Percentiles rank a stretch among this genome's conserved stretches.
These are phyloP conservation scores for Arxiozyma telluris DNA, from an alignment of 1,139 yeast genomes.

Conservation along the genomic window DNA sequence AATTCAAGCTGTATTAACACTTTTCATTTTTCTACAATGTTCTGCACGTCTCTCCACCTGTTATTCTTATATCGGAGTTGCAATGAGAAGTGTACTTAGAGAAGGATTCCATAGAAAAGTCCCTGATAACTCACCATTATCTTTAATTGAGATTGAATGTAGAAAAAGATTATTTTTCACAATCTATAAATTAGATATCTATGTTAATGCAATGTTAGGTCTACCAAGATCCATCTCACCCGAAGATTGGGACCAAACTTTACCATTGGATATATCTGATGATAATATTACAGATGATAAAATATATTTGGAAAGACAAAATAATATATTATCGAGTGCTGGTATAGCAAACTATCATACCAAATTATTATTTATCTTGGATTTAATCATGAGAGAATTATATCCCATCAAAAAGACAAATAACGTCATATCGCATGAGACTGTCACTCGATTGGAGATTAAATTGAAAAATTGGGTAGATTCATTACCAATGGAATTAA, in stretches of 20 bases:
- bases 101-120: slow-evolving; percentile 82
- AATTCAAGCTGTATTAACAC: slow-evolving; percentile 61
- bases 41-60: slow-evolving; percentile 86
- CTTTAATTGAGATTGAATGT: slow-evolving; percentile 79
- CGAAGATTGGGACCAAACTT: slow-evolving; percentile 69
- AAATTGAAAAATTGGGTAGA: slow-evolving; percentile 73
- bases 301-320: slow-evolving; percentile 34
- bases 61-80: slow-evolving; percentile 88
- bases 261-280: slow-evolving; percentile 80
- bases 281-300: slow-evolving; percentile 64
- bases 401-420: slow-evolving; percentile 44
- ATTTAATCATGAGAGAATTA: slow-evolving; percentile 45
- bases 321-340: slow-evolving; percentile 52
- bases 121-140: slow-evolving; percentile 37
- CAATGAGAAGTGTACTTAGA: slow-evolving; percentile 73
- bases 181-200: slow-evolving; percentile 83
- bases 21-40: slow-evolving; percentile 75
- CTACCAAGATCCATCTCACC: slow-evolving; percentile 64
- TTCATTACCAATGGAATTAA: slow-evolving; percentile 59
- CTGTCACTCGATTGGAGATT: slow-evolving; percentile 63
- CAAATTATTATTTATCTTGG: slow-evolving; percentile 51
- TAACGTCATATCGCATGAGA: slow-evolving; percentile 35
- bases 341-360: slow-evolving; percentile 87
- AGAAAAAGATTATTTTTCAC: slow-evolving; percentile 83
- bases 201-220: slow-evolving; percentile 82